These are phyloP conservation scores for Exidia glandulosa DNA, from an alignment of 768 basidiomycete genomes.

Conservation along the genomic window DNA sequence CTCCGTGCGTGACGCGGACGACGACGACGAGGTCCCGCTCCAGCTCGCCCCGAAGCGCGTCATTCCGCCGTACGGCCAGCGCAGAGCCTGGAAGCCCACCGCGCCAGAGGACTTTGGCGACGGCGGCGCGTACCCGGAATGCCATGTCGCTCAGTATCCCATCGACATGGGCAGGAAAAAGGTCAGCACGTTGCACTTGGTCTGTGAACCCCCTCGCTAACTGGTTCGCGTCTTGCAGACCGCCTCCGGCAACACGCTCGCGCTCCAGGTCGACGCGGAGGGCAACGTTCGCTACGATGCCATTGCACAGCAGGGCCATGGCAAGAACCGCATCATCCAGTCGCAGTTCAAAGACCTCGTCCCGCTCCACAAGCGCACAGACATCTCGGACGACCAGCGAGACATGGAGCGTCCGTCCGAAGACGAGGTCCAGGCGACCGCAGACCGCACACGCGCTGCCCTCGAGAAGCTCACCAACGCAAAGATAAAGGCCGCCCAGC, in stretches of 20 bases:
- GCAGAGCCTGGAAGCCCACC: slow-evolving; percentile 77
- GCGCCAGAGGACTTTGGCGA: slow-evolving; percentile 79
- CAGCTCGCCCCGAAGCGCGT: slow-evolving; percentile 21
- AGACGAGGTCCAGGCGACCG: slow-evolving; percentile 81
- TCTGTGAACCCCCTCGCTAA: not conserved
- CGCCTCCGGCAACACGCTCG: slow-evolving; percentile 86
- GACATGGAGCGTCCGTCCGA: slow-evolving; percentile 89
- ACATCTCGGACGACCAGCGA: slow-evolving; percentile 63
- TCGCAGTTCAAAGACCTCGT: slow-evolving; percentile 98
- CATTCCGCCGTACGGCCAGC: slow-evolving; percentile 78
- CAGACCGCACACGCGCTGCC: slow-evolving; percentile 82
- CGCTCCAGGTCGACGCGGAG: slow-evolving; percentile 91
- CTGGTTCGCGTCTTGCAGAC: slow-evolving; percentile 36
- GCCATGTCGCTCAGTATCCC: slow-evolving; percentile 95
- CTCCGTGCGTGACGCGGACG: slow-evolving; percentile 42
- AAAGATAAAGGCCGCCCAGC: slow-evolving; percentile 97
- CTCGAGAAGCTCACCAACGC: slow-evolving; percentile 89
- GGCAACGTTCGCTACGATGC: slow-evolving; percentile 96
- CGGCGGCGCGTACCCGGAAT: slow-evolving; percentile 87
- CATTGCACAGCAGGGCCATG: slow-evolving; percentile 91
- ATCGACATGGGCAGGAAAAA: slow-evolving; percentile 93
- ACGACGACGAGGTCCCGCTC: slow-evolving; percentile 53
- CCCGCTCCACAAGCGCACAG: slow-evolving; percentile 80
- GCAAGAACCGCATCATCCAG: slow-evolving; percentile 75
- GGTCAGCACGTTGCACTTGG: slow-evolving; percentile 30